Percentiles rank a stretch among this genome's conserved stretches.
phyloP scores from a whole-genome alignment of 1,284 basidiomycete species.

The Trametes polyzona region DNA sequence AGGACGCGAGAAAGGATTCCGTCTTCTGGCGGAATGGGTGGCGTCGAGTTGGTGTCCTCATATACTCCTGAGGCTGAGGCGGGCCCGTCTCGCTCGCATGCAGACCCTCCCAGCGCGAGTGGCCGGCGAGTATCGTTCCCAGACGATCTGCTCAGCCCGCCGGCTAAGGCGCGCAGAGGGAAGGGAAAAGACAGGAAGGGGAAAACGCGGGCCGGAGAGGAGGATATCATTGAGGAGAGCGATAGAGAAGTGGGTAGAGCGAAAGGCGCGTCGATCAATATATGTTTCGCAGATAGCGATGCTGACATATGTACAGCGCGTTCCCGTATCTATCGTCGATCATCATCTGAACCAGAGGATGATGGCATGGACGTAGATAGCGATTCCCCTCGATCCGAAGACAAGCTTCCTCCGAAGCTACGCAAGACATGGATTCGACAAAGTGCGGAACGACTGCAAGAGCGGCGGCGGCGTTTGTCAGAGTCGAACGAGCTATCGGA shows the following conservation, averaged over 20 bases:
- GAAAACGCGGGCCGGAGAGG: conserved; percentile 35
- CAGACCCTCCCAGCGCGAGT: conserved; percentile 1
- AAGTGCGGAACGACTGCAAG: conserved; percentile 35
- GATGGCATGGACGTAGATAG: conserved; percentile 27
- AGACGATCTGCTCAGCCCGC: conserved; percentile 13
- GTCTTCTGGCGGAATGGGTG: conserved; percentile 60
- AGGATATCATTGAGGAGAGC: conserved; percentile 8
- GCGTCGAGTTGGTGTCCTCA: conserved; percentile 56
- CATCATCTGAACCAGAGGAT: background rate
- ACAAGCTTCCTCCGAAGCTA: conserved; percentile 65
- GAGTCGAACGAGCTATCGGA: background rate
- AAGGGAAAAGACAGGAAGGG: conserved; percentile 36
- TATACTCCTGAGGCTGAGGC: conserved; percentile 18
- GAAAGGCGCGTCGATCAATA: background rate
- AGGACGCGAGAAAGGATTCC: conserved; percentile 56
- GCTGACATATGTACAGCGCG: background rate
- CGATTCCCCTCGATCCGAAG: conserved; percentile 34
- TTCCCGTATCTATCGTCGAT: conserved; percentile 4
- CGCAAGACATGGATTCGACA: conserved; percentile 55
- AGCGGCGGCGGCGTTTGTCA: conserved; percentile 3
- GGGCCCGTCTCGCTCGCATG: conserved; percentile 21
- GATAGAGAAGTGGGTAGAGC: background rate
- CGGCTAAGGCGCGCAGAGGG: conserved; percentile 10
- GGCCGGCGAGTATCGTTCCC: conserved; percentile 23
- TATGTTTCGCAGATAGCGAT: background rate